These are phyloP conservation scores for Mitragyna speciosa DNA, from an alignment of 257 asterid species.

Conservation along the genomic window DNA sequence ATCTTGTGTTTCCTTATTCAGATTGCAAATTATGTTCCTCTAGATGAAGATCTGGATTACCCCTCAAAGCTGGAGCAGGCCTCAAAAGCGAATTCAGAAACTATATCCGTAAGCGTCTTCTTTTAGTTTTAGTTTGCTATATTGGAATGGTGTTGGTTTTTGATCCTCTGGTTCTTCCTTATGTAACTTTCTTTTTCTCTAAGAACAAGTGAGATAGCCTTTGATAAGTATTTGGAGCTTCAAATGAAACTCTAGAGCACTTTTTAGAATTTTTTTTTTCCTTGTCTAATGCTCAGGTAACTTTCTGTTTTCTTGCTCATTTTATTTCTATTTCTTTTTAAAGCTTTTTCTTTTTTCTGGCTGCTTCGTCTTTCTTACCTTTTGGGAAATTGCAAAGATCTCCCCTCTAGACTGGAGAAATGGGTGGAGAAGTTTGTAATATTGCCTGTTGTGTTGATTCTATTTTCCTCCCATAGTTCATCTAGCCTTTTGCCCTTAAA, in stretches of 20 bases:
- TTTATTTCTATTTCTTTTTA: background rate
- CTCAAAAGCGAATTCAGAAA: conserved; percentile 53
- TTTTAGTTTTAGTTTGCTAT: conserved; percentile 14
- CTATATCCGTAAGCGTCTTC: conserved; percentile 60
- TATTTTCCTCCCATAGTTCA: background rate
- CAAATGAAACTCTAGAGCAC: background rate
- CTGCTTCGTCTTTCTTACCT: background rate
- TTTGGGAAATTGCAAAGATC: background rate
- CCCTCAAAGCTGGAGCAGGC: conserved; percentile 87
- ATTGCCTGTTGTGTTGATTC: background rate
- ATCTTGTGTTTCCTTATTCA: conserved; percentile 24
- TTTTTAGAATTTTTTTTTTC: background rate
- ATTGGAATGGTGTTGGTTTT: conserved; percentile 8
- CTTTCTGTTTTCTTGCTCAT: background rate
- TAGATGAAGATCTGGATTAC: conserved; percentile 84
- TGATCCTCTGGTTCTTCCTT: background rate
- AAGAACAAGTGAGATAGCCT: background rate
- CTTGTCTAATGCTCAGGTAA: background rate
- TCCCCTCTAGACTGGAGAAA: background rate
- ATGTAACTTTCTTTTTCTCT: background rate
- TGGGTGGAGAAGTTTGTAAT: background rate
- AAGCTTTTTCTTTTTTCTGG: background rate
- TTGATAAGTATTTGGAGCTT: background rate
- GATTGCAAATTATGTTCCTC: conserved; percentile 92
- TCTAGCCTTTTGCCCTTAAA: background rate